Percentiles rank a stretch among this genome's conserved stretches.
Conservation (phyloP, 169 alveolate species). For the Condylostoma magnum region DNA sequence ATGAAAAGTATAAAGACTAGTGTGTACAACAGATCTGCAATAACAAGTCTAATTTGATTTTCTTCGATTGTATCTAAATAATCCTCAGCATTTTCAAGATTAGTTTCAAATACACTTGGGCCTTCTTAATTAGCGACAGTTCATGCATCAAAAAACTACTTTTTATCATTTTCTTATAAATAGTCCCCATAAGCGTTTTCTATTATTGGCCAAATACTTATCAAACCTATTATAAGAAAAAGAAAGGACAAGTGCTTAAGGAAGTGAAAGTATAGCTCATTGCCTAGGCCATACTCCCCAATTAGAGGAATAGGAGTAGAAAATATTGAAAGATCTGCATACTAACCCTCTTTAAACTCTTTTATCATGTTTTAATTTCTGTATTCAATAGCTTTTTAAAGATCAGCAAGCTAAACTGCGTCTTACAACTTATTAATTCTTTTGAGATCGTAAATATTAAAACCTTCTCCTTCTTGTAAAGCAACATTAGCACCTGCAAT, state of each 20-base stretch:
- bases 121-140: constrained; percentile 28
- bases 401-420: constrained; percentile 7
- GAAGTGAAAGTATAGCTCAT: constrained; percentile 33
- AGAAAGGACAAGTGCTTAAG: not conserved
- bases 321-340: not conserved
- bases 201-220: constrained; percentile 26
- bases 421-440: not conserved
- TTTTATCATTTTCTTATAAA: constrained; percentile 12
- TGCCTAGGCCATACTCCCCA: constrained; percentile 48
- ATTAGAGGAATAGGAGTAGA: not conserved
- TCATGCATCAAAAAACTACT: constrained; percentile 5
- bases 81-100: not conserved
- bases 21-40: constrained; percentile 25
- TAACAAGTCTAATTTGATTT: not conserved
- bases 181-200: constrained; percentile 23
- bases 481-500: not conserved
- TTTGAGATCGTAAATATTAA: not conserved
- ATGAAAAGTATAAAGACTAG: constrained; percentile 15
- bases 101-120: not conserved
- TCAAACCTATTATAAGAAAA: constrained; percentile 26
- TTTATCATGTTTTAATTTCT: constrained; percentile 3
- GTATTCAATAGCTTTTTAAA: constrained; percentile 10
- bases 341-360: constrained; percentile 4
- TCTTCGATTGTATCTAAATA: constrained; percentile 14
- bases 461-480: not conserved